These are phyloP conservation scores for Hortiboletus campestris DNA, from an alignment of 768 basidiomycete genomes.

Conservation along the genomic window DNA sequence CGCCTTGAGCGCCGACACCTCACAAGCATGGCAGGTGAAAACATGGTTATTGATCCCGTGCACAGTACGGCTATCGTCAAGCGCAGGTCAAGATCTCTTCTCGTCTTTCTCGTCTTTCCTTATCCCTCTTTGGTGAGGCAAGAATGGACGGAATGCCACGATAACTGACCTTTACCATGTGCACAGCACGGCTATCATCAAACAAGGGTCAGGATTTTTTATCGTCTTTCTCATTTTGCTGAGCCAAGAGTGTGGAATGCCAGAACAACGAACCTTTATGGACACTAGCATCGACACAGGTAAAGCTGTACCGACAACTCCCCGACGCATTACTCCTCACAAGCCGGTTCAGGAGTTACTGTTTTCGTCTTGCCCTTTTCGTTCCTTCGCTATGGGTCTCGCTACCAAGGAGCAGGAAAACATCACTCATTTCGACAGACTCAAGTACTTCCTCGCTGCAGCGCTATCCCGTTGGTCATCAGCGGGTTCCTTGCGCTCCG, in stretches of 20 bases:
- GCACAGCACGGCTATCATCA: no score
- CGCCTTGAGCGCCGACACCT: conserved; percentile 28
- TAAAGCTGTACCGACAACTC: conserved; percentile 16
- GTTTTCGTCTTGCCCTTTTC: conserved; percentile 8
- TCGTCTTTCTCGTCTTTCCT: conserved; percentile 16
- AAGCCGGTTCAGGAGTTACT: conserved; percentile 1
- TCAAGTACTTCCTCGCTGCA: conserved; percentile 87
- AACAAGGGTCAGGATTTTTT: no score
- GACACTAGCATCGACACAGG: conserved; percentile 18
- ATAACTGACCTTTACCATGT: no score
- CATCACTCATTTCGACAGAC: conserved; percentile 71
- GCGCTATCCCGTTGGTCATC: conserved; percentile 73
- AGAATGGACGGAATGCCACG: conserved; percentile 16
- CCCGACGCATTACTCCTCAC: conserved; percentile 13
- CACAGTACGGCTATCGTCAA: conserved; percentile 34
- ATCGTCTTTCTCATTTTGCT: no score
- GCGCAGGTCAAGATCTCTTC: conserved; percentile 28
- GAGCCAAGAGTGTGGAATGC: no score
- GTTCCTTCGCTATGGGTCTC: conserved; percentile 27
- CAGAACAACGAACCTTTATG: conserved; percentile 26
- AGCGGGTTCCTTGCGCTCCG: conserved; percentile 29
- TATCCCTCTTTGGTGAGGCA: conserved; percentile 16
- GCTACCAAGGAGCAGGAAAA: conserved; percentile 58
- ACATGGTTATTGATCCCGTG: conserved; percentile 25
- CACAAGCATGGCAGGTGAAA: conserved; percentile 26